Conservation (phyloP, 805 yeast genomes). For the Sungouiozyma ichnusensis region DNA sequence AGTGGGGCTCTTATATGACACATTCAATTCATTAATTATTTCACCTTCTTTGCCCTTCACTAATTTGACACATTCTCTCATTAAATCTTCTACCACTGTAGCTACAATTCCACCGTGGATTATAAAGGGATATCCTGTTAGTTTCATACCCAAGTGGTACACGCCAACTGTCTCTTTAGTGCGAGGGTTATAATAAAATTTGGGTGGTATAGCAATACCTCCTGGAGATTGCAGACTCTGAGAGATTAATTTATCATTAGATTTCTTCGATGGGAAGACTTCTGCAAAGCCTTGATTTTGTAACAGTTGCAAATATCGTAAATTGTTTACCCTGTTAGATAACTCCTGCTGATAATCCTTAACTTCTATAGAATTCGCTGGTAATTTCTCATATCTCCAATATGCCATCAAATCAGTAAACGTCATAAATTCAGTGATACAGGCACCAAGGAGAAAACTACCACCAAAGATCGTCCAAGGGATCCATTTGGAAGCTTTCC, state of each 20-base stretch:
- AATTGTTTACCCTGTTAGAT: constrained; percentile 36
- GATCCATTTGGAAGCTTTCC: constrained; percentile 12
- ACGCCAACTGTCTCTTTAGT: constrained; percentile 54
- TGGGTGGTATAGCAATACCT: constrained; percentile 65
- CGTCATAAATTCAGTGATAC: constrained; percentile 26
- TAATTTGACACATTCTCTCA: constrained; percentile 43
- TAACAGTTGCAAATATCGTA: constrained; percentile 44
- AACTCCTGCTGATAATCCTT: constrained; percentile 27
- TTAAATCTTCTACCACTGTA: constrained; percentile 66
- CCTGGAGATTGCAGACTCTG: constrained; percentile 60
- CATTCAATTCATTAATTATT: constrained; percentile 32
- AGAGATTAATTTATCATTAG: constrained; percentile 30
- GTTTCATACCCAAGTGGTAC: constrained; percentile 63
- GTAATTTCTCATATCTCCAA: constrained; percentile 26
- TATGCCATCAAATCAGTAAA: constrained; percentile 28
- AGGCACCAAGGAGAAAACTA: constrained; percentile 25
- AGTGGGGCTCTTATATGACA: constrained; percentile 59
- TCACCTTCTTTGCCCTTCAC: constrained; percentile 22
- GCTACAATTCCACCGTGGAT: constrained; percentile 87
- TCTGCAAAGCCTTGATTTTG: constrained; percentile 30
- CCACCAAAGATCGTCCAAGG: constrained; percentile 22
- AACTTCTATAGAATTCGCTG: constrained; percentile 22
- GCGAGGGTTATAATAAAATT: constrained; percentile 47
- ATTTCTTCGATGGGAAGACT: constrained; percentile 34
- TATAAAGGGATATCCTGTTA: constrained; percentile 81